Evolutionary conservation across 768 basidiomycete genomes (phyloP), one percentile per base, ranked within the genome.

Genomic region (Boletus coccyginus): DNA sequence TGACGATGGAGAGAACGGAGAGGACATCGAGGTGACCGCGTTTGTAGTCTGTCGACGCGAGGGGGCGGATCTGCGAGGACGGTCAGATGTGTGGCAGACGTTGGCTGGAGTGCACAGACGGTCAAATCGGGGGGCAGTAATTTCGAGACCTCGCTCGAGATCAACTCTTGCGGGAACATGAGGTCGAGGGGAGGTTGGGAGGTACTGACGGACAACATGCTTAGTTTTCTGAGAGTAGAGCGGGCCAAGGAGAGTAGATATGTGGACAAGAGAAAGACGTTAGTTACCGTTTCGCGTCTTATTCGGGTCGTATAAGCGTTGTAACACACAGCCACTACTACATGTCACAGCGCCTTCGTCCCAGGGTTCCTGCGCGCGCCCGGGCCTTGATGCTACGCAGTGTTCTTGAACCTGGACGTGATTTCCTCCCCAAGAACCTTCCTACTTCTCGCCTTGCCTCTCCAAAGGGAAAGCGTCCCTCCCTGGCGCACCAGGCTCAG

Each of bases 1-100:
- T 82, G 19, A 84, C 84, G 47, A 83, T 76, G 12, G 94, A 83
- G 39, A 94, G 82, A 31, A 88, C 82, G 13, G 77, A 53, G 63
- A 98, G 87, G 27, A 97, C 84, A n/a, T 80, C 69, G 61, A 98
- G 84, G 71, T 98, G 94, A 5, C 87, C 87, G 35, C 93, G 84
- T 7, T 66, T 65, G 74, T 94, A 83, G 78, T 99, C 97, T 7
- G 88, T 85, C 24, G 85, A 84, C 0, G 93, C 85, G 19, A 99
- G 80, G 0, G 97, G 97, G 47, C 97, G 93, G 24, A 98, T 84
- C 95, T 97, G 50, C 27, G 12, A 14, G n/a, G 19, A 2, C 3
- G 21, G 62, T 64, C 13, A 64, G 50, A 48, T n/a, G 7, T 3
- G 46, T 5, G 19, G n/a, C 7, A 14, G 31, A 42, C 8, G 4